Base-by-base conservation (phyloP, 1,139 yeast species). In the Protomyces macrosporus region DNA sequence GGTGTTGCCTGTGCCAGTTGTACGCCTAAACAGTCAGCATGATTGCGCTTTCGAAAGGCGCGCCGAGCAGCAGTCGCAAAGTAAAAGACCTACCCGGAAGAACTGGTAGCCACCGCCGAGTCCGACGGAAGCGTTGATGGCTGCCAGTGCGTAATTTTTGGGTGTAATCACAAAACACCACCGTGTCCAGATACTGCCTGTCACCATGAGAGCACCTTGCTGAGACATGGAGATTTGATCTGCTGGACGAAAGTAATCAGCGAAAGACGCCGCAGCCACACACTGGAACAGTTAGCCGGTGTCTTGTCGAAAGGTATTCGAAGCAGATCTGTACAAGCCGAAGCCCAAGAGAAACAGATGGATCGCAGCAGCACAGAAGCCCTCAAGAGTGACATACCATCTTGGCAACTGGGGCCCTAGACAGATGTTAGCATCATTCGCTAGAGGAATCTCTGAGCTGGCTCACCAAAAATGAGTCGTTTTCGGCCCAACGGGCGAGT, bases 171-270 rank as follows among this genome's bases (percentile, higher is more conserved):
- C 95, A 76, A 90, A 83, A 39, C 97, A 91, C 98, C 98, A 93
- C 75, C 98, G 85, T 55, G 98, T 93, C 98, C 98, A 93, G 71
- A 93, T 90, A 64, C 84, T 84, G 65, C 98, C 98, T 0, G 98
- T 93, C 57, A 93, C 93, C 71, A 88, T 82, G 66, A 93, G 80
- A 0, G 98, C 96, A 12, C 57, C 66, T 50, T 65, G 60, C 37
- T 65, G 67, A 30, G 65, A 61, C 53, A 60, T 53, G 5, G 67
- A 65, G 34, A 65, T 55, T 34, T 59, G 61, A 16, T 63, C 65
- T 30, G 67, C 63, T 2, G 67, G 63, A 7, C 67, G 60, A 14
- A 61, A 57, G 56, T 57, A 62, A 16, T 65, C 67, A 4, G 65
- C 66, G 51, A 65, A 60, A 10, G 67, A 61, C 6, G 67, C 63